Evolutionary conservation across 225 moss, liverwort and hornwort genomes (phyloP).

Genomic region (Physcomitrellopsis africana): DNA sequence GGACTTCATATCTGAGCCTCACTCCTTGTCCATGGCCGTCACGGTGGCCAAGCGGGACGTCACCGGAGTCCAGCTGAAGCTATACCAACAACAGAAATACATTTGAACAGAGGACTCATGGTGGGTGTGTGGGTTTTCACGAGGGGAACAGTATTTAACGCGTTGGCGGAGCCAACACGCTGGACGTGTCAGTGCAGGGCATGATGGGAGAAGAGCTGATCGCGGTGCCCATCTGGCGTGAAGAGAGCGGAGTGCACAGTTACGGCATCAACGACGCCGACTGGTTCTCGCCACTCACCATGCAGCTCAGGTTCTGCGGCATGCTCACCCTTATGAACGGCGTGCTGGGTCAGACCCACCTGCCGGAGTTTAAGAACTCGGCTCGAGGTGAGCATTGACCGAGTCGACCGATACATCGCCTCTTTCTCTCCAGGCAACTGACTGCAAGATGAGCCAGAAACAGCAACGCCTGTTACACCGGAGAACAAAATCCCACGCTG

Average conservation of each 20-base stretch:
- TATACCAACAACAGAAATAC: background rate
- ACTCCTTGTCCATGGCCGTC: conserved; percentile 40
- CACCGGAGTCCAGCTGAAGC: conserved; percentile 41
- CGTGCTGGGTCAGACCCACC: conserved; percentile 34
- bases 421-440: conserved; percentile 35
- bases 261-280: conserved; percentile 27
- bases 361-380: conserved; percentile 16
- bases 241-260: conserved; percentile 19
- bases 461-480: background rate
- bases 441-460: conserved; percentile 30
- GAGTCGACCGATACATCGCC: conserved; percentile 2
- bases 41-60: conserved; percentile 48
- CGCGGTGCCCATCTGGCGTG: conserved; percentile 31
- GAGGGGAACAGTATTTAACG: background rate
- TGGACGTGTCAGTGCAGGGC: conserved; percentile 47
- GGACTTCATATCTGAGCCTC: conserved; percentile 45
- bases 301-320: conserved; percentile 30
- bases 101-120: background rate
- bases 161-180: conserved; percentile 1
- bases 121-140: background rate
- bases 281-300: conserved; percentile 35
- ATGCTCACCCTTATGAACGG: conserved; percentile 26
- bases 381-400: background rate
- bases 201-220: conserved; percentile 16
- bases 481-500: no score